Evolutionary conservation across 257 asterid species (phyloP).

Genomic region (Penstemon barbatus): DNA sequence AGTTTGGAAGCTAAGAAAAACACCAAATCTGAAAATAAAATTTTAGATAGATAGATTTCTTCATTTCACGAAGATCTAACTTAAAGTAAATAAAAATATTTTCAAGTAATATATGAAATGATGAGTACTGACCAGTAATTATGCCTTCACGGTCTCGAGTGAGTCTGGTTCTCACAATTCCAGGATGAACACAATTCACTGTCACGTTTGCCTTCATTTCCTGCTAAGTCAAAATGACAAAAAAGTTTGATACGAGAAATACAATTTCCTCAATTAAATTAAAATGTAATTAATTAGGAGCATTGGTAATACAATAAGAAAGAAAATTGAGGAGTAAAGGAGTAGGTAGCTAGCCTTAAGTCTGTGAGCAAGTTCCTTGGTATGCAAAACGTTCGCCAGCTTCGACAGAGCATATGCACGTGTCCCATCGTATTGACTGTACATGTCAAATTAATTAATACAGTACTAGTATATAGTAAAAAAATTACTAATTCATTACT

Average conservation of each 20-base stretch:
- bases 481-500: conserved; percentile 26
- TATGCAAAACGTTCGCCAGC: conserved; percentile 96
- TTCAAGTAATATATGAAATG: no score
- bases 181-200: conserved; percentile 92
- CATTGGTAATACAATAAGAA: no score
- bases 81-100: no score
- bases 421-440: conserved; percentile 92
- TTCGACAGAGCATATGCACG: conserved; percentile 99
- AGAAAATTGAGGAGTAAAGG: no score
- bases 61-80: no score
- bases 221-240: conserved; percentile 43
- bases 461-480: no score
- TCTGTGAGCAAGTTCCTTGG: conserved; percentile 86
- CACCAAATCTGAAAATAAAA: conserved; percentile 58
- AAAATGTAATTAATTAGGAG: no score
- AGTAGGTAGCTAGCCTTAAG: conserved; percentile 45
- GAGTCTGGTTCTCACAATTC: conserved; percentile 90
- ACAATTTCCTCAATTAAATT: no score
- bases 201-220: conserved; percentile 83
- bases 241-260: no score
- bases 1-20: conserved; percentile 87
- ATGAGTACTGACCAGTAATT: conserved; percentile 51
- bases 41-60: neutral
- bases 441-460: conserved; percentile 16
- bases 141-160: conserved; percentile 94